A percentile compares a stretch with the other conserved stretches of the same genome.
These are phyloP conservation scores for Pichia sp. DNA, from an alignment of 1,139 yeast species.

Conservation along the genomic window DNA sequence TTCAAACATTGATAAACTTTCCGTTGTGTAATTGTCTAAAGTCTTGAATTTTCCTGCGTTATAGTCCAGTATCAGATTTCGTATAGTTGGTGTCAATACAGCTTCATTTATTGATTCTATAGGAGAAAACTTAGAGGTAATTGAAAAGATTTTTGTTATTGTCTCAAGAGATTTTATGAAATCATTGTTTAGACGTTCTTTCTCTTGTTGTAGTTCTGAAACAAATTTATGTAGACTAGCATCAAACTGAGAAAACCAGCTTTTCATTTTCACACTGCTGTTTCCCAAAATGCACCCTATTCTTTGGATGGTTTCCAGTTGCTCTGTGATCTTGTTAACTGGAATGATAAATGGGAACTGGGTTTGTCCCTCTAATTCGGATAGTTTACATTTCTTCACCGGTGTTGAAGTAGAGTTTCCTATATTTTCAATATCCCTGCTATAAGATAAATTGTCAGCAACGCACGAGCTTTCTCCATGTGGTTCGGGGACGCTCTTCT, in stretches of 20 bases:
- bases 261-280: conserved; percentile 5
- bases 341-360: no score
- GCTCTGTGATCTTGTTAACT: no score
- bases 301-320: no score
- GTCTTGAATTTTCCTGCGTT: conserved; percentile 11
- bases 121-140: conserved; percentile 13
- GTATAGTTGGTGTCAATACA: conserved; percentile 15
- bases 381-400: no score
- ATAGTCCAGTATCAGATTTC: conserved; percentile 18
- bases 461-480: no score
- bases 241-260: conserved; percentile 4
- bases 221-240: conserved; percentile 2
- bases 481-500: no score
- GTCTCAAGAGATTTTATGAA: conserved; percentile 22
- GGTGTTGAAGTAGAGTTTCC: no score
- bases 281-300: conserved; percentile 8
- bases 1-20: conserved; percentile 17
- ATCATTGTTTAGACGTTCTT: conserved; percentile 15
- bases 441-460: no score
- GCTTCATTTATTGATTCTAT: conserved; percentile 11
- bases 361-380: no score
- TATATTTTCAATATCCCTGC: no score
- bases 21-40: conserved; percentile 17
- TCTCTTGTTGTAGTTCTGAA: conserved; percentile 14
- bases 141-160: conserved; percentile 18